Percentiles rank a stretch among this genome's conserved stretches.
phyloP scores from a whole-genome alignment of 352 stramenopile species.

The Globisporangium camurandrum region DNA sequence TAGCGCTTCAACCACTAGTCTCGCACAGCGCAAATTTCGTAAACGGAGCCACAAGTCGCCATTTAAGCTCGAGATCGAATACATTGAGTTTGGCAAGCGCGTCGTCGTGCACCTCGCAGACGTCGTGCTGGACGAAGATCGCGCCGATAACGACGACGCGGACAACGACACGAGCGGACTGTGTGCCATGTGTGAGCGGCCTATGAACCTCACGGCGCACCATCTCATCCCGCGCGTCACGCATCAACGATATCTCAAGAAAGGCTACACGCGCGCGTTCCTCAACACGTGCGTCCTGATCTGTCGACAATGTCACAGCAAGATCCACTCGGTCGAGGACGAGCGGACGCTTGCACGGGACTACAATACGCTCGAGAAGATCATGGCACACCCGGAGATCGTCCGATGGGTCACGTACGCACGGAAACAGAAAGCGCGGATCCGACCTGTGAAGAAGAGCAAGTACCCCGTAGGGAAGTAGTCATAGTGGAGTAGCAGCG shows the following conservation, averaged over 20 bases:
- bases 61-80: conserved; percentile 49
- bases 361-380: conserved; percentile 90
- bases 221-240: conserved; percentile 89
- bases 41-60: conserved; percentile 12
- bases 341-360: conserved; percentile 86
- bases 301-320: conserved; percentile 89
- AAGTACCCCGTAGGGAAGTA: too few species aligned
- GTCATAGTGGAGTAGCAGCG: too few species aligned
- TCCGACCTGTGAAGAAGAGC: conserved; percentile 48
- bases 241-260: conserved; percentile 72
- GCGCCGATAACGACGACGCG: conserved; percentile 53
- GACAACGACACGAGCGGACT: conserved; percentile 18
- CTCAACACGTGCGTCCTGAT: conserved; percentile 86
- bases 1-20: too few species aligned
- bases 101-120: conserved; percentile 43
- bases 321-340: conserved; percentile 86
- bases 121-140: conserved; percentile 65
- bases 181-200: conserved; percentile 89
- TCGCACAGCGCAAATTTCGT: conserved; percentile 2
- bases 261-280: conserved; percentile 67
- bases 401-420: conserved; percentile 87
- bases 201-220: conserved; percentile 89
- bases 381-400: conserved; percentile 85
- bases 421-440: conserved; percentile 79
- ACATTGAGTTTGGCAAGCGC: conserved; percentile 75